These are phyloP conservation scores for Fusarium algeriense DNA, from an alignment of 2,329 filamentous ascomycete species.

Conservation along the genomic window DNA sequence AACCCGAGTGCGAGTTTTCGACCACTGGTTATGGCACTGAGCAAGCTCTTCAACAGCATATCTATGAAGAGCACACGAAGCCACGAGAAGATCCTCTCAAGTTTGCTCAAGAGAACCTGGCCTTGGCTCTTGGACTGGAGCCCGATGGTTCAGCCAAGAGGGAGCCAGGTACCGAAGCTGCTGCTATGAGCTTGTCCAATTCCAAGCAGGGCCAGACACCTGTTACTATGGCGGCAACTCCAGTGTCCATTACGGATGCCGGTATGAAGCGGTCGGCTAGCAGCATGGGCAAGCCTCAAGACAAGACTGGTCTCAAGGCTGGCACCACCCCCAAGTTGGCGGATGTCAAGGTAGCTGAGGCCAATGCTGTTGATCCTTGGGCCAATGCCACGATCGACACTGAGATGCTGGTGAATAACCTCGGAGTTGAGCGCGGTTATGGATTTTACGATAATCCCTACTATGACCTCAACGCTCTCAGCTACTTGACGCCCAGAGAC, in stretches of 20 bases:
- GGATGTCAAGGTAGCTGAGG: constrained; percentile 48
- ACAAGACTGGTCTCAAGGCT: constrained; percentile 51
- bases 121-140: constrained; percentile 64
- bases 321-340: constrained; percentile 47
- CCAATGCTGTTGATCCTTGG: constrained; percentile 51
- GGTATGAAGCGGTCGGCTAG: constrained; percentile 66
- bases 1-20: constrained; percentile 66
- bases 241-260: constrained; percentile 64
- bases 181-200: constrained; percentile 55
- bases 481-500: constrained; percentile 70
- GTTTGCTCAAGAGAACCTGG: constrained; percentile 65
- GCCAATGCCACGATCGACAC: constrained; percentile 64
- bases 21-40: constrained; percentile 65
- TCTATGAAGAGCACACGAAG: constrained; percentile 70
- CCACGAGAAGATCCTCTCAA: constrained; percentile 67
- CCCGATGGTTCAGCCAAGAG: constrained; percentile 60
- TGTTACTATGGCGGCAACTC: constrained; percentile 58
- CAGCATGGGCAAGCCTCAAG: constrained; percentile 56
- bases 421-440: constrained; percentile 50
- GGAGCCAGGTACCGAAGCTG: constrained; percentile 50
- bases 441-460: constrained; percentile 52
- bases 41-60: constrained; percentile 65
- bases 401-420: constrained; percentile 53
- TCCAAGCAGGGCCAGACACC: constrained; percentile 65
- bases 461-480: constrained; percentile 63